A percentile compares a stretch with the other conserved stretches of the same genome.
These are phyloP conservation scores for Colletotrichum karsti DNA, from an alignment of 2,329 filamentous ascomycete genomes.

Conservation along the genomic window DNA sequence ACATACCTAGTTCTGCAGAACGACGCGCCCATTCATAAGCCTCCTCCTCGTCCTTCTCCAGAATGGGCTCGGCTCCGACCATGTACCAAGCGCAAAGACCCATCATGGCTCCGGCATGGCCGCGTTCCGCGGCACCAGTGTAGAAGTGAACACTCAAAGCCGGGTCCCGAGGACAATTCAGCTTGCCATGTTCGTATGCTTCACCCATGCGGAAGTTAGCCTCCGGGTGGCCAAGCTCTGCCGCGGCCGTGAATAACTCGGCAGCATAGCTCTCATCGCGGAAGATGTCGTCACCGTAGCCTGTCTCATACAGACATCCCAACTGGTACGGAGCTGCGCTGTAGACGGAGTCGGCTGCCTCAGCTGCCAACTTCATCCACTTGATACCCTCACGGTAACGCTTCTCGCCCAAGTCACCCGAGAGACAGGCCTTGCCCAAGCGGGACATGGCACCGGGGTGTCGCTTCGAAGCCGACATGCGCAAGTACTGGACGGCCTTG, in stretches of 20 bases:
- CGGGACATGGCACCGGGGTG: conserved; percentile 96
- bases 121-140: conserved; percentile 86
- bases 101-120: conserved; percentile 93
- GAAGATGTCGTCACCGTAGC: conserved; percentile 96
- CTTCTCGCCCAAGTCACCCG: conserved; percentile 87
- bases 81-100: conserved; percentile 98
- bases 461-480: conserved; percentile 88
- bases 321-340: conserved; percentile 93
- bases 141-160: conserved; percentile 97
- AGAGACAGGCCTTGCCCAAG: conserved; percentile 88
- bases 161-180: conserved; percentile 89
- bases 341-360: conserved; percentile 90
- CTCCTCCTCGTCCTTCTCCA: conserved; percentile 95
- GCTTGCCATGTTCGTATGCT: conserved; percentile 91
- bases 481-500: conserved; percentile 94
- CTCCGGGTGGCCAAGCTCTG: conserved; percentile 88
- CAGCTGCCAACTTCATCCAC: conserved; percentile 93
- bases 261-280: conserved; percentile 89
- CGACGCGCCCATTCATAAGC: conserved; percentile 95
- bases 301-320: conserved; percentile 86
- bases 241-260: conserved; percentile 92
- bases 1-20: conserved; percentile 85
- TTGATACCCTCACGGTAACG: conserved; percentile 92
- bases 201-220: conserved; percentile 92
- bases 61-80: conserved; percentile 88